Percentiles rank a stretch among this genome's conserved stretches.
These are phyloP conservation scores for Elsinoe perseae DNA, from an alignment of 2,329 filamentous ascomycete species.

Conservation along the genomic window DNA sequence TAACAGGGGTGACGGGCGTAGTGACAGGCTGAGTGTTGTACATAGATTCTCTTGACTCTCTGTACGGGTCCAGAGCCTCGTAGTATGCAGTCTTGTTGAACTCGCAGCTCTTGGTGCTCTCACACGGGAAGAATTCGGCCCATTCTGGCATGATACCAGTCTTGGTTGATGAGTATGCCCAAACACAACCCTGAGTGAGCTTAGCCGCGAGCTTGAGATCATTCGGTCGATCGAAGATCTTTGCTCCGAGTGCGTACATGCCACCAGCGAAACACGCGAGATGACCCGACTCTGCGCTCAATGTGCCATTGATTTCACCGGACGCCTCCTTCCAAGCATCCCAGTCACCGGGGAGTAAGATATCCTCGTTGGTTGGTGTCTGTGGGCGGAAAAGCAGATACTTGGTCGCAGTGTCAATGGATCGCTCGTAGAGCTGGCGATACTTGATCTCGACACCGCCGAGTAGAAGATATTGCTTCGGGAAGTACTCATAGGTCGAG, in stretches of 20 bases:
- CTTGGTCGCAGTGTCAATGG: conserved; percentile 60
- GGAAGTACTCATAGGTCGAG: conserved; percentile 52
- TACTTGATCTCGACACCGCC: conserved; percentile 69
- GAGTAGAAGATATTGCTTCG: conserved; percentile 63
- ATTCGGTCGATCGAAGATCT: conserved; percentile 43
- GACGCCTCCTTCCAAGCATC: neutral
- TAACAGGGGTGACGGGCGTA: neutral
- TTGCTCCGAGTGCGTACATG: conserved; percentile 47
- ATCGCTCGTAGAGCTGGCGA: conserved; percentile 60
- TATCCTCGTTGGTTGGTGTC: conserved; percentile 57
- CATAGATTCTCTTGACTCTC: conserved; percentile 13
- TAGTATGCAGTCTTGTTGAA: conserved; percentile 40
- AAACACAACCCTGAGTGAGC: conserved; percentile 49
- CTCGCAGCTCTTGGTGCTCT: conserved; percentile 32
- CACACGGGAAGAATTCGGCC: conserved; percentile 39
- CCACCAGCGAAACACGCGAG: conserved; percentile 49
- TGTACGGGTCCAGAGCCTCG: conserved; percentile 33
- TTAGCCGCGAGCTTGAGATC: conserved; percentile 45
- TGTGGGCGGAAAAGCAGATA: conserved; percentile 73
- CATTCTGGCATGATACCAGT: conserved; percentile 50
- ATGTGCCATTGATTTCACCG: conserved; percentile 32
- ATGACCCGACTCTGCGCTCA: conserved; percentile 42
- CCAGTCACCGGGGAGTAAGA: conserved; percentile 63
- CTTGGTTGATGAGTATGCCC: conserved; percentile 44
- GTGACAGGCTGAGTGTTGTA: neutral